A percentile compares a stretch with the other conserved stretches of the same genome.
These are phyloP conservation scores for Aspergillus hancockii DNA, from an alignment of 495 filamentous ascomycete species.

Conservation along the genomic window DNA sequence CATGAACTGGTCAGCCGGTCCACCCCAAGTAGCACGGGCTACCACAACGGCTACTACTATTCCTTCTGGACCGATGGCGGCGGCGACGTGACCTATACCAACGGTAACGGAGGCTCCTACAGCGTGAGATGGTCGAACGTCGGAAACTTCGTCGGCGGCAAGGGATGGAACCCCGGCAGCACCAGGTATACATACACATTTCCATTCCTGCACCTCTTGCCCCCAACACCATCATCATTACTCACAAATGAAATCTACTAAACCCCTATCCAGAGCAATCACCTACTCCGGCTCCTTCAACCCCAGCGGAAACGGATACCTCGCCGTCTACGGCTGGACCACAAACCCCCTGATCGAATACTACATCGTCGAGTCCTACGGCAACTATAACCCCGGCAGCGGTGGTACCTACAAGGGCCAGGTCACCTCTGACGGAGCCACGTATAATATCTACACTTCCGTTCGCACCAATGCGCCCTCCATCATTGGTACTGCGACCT, in stretches of 20 bases:
- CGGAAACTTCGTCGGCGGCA: constrained; percentile 63
- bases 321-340: constrained; percentile 66
- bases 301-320: constrained; percentile 59
- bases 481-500: constrained; percentile 60
- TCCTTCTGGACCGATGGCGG: constrained; percentile 63
- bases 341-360: constrained; percentile 62
- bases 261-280: constrained; percentile 40
- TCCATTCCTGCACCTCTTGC: not conserved
- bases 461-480: constrained; percentile 60
- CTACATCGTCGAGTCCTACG: constrained; percentile 63
- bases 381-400: constrained; percentile 53
- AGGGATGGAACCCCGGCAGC: constrained; percentile 59
- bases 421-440: constrained; percentile 58
- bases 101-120: constrained; percentile 57
- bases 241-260: not conserved
- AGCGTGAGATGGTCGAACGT: constrained; percentile 53
- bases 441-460: constrained; percentile 64
- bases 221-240: not conserved
- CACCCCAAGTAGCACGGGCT: constrained; percentile 42
- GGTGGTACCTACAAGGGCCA: constrained; percentile 52
- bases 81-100: constrained; percentile 54
- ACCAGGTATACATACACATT: constrained; percentile 30
- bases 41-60: constrained; percentile 60
- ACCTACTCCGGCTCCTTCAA: constrained; percentile 56
- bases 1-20: constrained; percentile 21